Evolutionary conservation across 1,284 basidiomycete species (phyloP).

Genomic region (Trichosporon sp.): DNA sequence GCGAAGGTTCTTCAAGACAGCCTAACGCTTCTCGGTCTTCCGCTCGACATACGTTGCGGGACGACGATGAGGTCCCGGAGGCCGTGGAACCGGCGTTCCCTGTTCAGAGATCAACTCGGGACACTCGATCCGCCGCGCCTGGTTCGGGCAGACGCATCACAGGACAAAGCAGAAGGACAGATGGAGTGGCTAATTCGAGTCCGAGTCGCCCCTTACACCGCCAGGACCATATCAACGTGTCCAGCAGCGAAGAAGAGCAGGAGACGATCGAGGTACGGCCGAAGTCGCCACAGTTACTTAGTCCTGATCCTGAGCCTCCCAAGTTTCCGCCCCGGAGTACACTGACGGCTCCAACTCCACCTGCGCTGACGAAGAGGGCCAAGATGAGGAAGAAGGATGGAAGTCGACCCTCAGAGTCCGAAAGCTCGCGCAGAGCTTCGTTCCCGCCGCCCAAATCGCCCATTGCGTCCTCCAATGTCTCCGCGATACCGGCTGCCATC

Average conservation of each 20-base stretch:
- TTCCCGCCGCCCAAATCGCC: not conserved
- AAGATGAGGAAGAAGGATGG: conserved; percentile 6
- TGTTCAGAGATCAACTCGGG: not conserved
- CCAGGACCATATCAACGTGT: not conserved
- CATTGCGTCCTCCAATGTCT: not conserved
- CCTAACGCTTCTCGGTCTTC: too few species aligned
- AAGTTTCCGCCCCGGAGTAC: not conserved
- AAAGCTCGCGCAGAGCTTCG: not conserved
- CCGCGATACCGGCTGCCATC: not conserved
- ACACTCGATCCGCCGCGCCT: not conserved
- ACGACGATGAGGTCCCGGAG: not conserved
- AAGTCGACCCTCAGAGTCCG: not conserved
- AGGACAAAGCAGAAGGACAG: not conserved
- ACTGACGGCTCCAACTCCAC: not conserved
- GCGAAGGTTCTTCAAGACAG: not conserved
- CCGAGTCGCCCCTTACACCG: not conserved
- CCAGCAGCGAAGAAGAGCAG: not conserved
- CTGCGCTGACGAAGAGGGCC: not conserved
- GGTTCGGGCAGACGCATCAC: not conserved
- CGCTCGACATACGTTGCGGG: not conserved
- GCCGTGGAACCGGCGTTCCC: not conserved
- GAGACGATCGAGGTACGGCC: not conserved
- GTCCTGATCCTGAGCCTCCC: not conserved
- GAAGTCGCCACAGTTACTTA: not conserved
- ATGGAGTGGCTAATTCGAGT: not conserved